Percentiles rank a stretch among this genome's conserved stretches.
Conservation (phyloP, 2,329 filamentous ascomycete genomes). For the Podosphaera aphanis region DNA sequence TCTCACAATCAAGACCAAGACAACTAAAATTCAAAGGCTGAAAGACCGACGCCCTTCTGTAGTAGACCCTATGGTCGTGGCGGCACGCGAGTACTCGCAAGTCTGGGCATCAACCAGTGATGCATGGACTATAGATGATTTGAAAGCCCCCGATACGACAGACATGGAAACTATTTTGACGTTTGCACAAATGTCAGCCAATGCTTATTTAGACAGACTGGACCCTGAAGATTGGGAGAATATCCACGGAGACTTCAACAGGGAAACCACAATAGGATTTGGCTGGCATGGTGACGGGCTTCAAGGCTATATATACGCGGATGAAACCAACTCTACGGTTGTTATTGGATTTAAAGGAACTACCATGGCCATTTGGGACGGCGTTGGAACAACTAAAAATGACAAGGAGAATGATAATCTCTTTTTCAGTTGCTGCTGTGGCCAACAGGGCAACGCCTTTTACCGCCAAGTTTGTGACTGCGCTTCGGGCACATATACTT, state of each 20-base stretch:
- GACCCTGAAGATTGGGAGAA: slow-evolving; percentile 61
- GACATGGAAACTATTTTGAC: slow-evolving; percentile 67
- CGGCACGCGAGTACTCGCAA: slow-evolving; percentile 44
- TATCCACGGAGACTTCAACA: slow-evolving; percentile 57
- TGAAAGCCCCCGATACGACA: slow-evolving; percentile 58
- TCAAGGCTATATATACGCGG: slow-evolving; percentile 76
- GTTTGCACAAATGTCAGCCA: slow-evolving; percentile 67
- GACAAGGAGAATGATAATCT: slow-evolving; percentile 97
- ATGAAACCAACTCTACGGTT: slow-evolving; percentile 64
- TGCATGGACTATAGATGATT: slow-evolving; percentile 58
- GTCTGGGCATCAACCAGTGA: slow-evolving; percentile 44
- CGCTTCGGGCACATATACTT: slow-evolving; percentile 63
- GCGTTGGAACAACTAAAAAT: slow-evolving; percentile 88
- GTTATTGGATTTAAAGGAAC: slow-evolving; percentile 89
- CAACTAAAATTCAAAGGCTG: slow-evolving; percentile 55
- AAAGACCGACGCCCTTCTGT: slow-evolving; percentile 52
- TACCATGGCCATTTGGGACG: slow-evolving; percentile 74
- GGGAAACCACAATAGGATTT: slow-evolving; percentile 64
- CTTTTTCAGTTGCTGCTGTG: slow-evolving; percentile 95
- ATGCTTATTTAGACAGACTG: slow-evolving; percentile 64
- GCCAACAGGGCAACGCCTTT: slow-evolving; percentile 69
- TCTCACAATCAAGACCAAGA: slow-evolving; percentile 38
- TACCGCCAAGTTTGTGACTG: slow-evolving; percentile 91
- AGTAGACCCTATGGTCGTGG: slow-evolving; percentile 56
- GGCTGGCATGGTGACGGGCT: slow-evolving; percentile 81